Conservation (phyloP, 371 early-diverging fungal species). For the Circinella umbellata region DNA sequence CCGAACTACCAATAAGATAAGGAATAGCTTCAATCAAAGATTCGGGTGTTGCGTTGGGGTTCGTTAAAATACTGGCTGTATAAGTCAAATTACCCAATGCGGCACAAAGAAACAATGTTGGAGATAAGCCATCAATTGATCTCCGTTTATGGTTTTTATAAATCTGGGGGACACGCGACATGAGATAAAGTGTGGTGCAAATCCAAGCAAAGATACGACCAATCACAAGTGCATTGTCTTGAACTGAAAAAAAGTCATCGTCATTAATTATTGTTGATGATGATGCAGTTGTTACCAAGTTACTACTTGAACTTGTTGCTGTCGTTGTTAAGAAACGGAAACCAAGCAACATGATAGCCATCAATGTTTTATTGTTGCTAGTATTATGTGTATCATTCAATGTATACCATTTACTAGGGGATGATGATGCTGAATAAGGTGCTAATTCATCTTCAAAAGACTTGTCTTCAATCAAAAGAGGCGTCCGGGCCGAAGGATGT, state of each 20-base stretch:
- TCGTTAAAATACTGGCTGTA: conserved; percentile 53
- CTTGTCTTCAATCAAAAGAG: conserved; percentile 33
- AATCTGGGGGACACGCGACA: conserved; percentile 70
- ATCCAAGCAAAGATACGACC: conserved; percentile 64
- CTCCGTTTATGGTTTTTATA: conserved; percentile 53
- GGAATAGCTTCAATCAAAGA: conserved; percentile 50
- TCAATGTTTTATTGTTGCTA: conserved; percentile 4
- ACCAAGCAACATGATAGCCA: conserved; percentile 27
- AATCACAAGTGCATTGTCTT: conserved; percentile 13
- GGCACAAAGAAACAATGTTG: conserved; percentile 69
- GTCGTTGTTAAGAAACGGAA: conserved; percentile 6
- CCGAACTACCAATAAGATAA: conserved; percentile 60
- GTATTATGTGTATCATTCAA: conserved; percentile 16
- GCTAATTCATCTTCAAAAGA: conserved; percentile 33
- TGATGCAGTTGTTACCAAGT: conserved; percentile 10
- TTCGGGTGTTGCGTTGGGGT: conserved; percentile 34
- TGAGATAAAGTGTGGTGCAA: conserved; percentile 63
- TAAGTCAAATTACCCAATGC: conserved; percentile 68
- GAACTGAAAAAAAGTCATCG: neutral
- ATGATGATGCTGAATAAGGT: conserved; percentile 50
- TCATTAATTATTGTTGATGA: neutral
- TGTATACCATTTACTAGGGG: conserved; percentile 55
- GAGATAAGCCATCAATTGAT: conserved; percentile 63
- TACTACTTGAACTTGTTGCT: conserved; percentile 1
- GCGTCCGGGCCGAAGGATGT: conserved; percentile 42